These are phyloP conservation scores for Sphaerobolus stellatus DNA, from an alignment of 1,284 basidiomycete species.

Conservation along the genomic window DNA sequence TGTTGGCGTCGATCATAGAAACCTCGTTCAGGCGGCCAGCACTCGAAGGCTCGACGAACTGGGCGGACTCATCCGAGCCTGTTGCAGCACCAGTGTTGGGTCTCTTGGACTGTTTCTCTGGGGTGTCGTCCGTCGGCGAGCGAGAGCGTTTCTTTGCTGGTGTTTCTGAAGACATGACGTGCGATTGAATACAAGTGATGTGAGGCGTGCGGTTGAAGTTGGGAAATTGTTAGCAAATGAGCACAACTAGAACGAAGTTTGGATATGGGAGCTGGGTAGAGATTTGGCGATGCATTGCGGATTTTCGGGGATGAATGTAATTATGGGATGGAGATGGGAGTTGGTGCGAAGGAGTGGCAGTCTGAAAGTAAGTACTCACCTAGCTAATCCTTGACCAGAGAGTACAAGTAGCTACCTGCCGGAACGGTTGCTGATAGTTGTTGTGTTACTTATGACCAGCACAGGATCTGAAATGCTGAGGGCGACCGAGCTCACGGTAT, in stretches of 20 bases:
- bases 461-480: no score
- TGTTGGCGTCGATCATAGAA: conserved; percentile 55
- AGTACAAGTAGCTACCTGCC: no score
- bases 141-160: conserved; percentile 77
- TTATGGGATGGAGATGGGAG: conserved; percentile 10
- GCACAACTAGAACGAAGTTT: conserved; percentile 8
- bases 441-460: no score
- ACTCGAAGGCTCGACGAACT: conserved; percentile 32
- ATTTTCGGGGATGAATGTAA: conserved; percentile 5
- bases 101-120: conserved; percentile 76
- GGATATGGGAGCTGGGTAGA: conserved; percentile 3
- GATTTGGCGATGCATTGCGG: conserved; percentile 8
- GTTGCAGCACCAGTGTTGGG: conserved; percentile 68
- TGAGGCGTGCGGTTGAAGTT: conserved; percentile 6
- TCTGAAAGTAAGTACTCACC: conserved; percentile 7
- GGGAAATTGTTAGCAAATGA: conserved; percentile 12
- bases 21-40: conserved; percentile 50
- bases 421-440: no score
- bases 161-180: conserved; percentile 11
- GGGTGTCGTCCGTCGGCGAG: conserved; percentile 70
- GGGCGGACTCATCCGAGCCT: conserved; percentile 18
- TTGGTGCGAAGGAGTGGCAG: conserved; percentile 13
- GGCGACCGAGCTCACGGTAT: background rate
- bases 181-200: background rate
- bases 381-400: no score